Base-by-base conservation (phyloP, 106 monocot genomes). In the Vanilla planifolia region DNA sequence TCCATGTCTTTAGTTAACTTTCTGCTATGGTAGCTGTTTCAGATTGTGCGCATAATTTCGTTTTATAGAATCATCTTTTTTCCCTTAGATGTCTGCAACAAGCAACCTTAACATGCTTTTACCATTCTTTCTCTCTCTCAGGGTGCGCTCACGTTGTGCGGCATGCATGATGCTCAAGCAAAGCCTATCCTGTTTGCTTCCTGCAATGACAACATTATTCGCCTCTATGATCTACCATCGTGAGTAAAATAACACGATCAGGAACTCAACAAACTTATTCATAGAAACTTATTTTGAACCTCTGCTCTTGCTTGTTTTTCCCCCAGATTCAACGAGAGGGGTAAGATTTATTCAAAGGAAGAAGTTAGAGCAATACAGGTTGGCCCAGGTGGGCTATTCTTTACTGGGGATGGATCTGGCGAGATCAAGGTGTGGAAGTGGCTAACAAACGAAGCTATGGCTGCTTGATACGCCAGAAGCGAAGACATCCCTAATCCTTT, bases 191-290 rank as follows among this genome's bases (percentile, higher is more conserved):
- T 93, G 59, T 63, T 89, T 48, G 85, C 79, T 66, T 76, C 89
- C 8, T 67, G 71, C 51, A 92, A 92, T 67, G 86, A 85, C 75
- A 89, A 82, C 43, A 74, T 22, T 33, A 72, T 89, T 61, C 81
- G 70, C 59, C 72, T 93, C 22, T 93, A 93, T 60, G 93, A 93
- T 53, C 72, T 93, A 33, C 93, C 93, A 30, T 89, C 93, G 93
- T 93, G 77, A 80, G 93, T 69, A 34, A n/a, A 10, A 40, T 2
- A 40, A 40, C 40, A 40, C 39, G 7, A 14, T 14, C 40, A 40
- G 14, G 11, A 40, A 1, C 14, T 40, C 7, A 40, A 40, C 14
- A 9, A 9, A 14, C 40, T 40, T 14, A 40, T 40, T 40, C 7
- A 40, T 40, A 0, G 40, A 9, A 7, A 7, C 7, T 40, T 48